Conservation (phyloP, 345 rosid genomes). For the Populus simonii region DNA sequence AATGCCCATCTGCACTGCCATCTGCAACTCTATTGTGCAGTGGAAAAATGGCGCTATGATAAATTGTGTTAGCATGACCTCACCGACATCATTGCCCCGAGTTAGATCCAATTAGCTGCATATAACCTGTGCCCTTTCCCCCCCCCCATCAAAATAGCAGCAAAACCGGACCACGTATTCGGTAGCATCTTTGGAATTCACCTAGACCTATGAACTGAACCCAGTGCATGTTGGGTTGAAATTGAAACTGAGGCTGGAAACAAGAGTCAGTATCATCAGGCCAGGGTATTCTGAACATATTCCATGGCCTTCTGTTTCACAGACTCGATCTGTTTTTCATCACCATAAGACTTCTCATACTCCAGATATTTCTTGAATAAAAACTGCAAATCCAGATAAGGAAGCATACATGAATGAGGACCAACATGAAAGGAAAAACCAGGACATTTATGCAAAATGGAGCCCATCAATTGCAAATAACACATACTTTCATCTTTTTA, state of each 20-base stretch:
- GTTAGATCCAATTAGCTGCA: not conserved
- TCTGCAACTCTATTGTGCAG: not conserved
- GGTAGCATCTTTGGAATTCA: not conserved
- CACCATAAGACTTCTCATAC: slow-evolving; percentile 63
- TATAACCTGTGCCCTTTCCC: not conserved
- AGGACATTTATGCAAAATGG: not conserved
- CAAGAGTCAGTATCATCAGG: slow-evolving; percentile 6
- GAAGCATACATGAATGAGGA: slow-evolving; percentile 8
- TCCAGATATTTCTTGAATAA: slow-evolving; percentile 83
- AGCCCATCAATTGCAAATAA: not conserved
- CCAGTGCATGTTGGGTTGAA: not conserved
- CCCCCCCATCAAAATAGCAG: not conserved
- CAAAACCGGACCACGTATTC: not conserved
- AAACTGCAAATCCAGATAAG: slow-evolving; percentile 46
- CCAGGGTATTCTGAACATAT: slow-evolving; percentile 58
- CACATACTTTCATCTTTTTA: slow-evolving; percentile 74
- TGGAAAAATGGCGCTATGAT: not conserved
- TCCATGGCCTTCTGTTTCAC: slow-evolving; percentile 87
- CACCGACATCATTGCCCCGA: not conserved
- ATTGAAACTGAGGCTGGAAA: not conserved
- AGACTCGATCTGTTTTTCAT: slow-evolving; percentile 53
- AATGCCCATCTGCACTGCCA: not conserved
- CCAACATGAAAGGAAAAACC: not conserved
- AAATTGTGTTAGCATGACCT: not conserved
- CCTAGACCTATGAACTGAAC: not conserved